Conservation (phyloP, 345 rosid species). For the Aethionema arabicum region DNA sequence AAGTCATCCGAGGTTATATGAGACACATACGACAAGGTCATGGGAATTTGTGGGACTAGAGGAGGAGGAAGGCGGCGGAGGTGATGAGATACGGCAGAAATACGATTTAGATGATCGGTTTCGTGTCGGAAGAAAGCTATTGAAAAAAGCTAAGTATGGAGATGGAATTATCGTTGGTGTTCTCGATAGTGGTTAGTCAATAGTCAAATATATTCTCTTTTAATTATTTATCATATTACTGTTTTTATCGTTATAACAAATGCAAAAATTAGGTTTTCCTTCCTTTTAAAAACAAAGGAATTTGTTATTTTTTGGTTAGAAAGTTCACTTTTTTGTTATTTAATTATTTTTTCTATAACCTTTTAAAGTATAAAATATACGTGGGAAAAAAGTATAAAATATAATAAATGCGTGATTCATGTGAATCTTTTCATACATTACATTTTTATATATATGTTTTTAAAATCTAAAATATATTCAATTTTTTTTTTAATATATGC, state of each 20-base stretch:
- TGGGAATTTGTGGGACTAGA: constrained; percentile 83
- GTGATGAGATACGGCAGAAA: neutral
- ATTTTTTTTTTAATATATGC: too few relatives aligned
- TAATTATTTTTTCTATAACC: too few relatives aligned
- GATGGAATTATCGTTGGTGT: constrained; percentile 67
- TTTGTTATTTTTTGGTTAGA: neutral
- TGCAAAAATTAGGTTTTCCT: neutral
- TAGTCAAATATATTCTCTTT: neutral
- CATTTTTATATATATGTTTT: neutral
- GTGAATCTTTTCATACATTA: constrained; percentile 21
- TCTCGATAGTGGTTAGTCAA: constrained; percentile 66
- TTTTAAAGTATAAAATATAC: neutral
- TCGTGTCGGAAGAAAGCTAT: constrained; percentile 36
- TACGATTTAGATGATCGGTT: constrained; percentile 33
- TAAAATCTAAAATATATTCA: too few relatives aligned
- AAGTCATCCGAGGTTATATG: constrained; percentile 51
- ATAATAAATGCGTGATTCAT: constrained; percentile 5
- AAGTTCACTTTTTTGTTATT: too few relatives aligned
- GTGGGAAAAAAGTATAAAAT: neutral
- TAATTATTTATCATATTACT: constrained; percentile 15
- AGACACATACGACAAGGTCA: constrained; percentile 79
- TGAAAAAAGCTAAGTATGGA: constrained; percentile 59
- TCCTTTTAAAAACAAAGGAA: neutral
- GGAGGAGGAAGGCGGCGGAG: constrained; percentile 36
- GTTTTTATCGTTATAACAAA: constrained; percentile 17